Percentiles rank a stretch among this genome's conserved stretches.
Conservation (phyloP, 257 asterid species). For the Przewalskia tangutica region DNA sequence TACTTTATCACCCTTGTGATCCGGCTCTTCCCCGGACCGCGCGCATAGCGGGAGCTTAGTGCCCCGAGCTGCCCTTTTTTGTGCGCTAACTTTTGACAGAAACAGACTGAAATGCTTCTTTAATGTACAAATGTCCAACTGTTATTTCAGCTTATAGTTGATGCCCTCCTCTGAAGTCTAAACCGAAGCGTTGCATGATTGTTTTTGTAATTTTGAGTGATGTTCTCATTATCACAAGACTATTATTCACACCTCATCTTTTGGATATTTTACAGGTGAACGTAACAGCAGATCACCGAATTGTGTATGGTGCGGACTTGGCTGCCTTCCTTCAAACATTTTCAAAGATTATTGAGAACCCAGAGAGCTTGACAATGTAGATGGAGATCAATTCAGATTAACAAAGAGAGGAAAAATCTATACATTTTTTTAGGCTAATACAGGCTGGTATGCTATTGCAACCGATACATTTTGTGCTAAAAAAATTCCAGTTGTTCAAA, state of each 20-base stretch:
- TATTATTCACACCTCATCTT: background rate
- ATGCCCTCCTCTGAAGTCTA: background rate
- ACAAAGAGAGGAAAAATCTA: background rate
- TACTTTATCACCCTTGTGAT: background rate
- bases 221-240: background rate
- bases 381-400: background rate
- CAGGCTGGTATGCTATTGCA: background rate
- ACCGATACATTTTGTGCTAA: background rate
- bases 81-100: background rate
- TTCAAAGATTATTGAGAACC: conserved; percentile 58
- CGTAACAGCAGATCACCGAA: conserved; percentile 77
- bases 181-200: background rate
- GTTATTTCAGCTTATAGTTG: background rate
- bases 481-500: background rate
- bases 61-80: too few relatives aligned
- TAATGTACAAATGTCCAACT: background rate
- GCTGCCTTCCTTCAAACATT: conserved; percentile 78
- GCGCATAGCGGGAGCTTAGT: too few relatives aligned
- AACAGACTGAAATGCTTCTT: background rate
- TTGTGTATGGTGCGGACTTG: conserved; percentile 77
- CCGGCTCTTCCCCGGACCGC: too few relatives aligned
- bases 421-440: background rate
- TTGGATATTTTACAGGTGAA: conserved; percentile 43
- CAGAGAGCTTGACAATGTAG: conserved; percentile 75
- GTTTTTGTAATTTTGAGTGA: background rate